These are phyloP conservation scores for Barnettozyma pratensis DNA, from an alignment of 805 yeast genomes.

Conservation along the genomic window DNA sequence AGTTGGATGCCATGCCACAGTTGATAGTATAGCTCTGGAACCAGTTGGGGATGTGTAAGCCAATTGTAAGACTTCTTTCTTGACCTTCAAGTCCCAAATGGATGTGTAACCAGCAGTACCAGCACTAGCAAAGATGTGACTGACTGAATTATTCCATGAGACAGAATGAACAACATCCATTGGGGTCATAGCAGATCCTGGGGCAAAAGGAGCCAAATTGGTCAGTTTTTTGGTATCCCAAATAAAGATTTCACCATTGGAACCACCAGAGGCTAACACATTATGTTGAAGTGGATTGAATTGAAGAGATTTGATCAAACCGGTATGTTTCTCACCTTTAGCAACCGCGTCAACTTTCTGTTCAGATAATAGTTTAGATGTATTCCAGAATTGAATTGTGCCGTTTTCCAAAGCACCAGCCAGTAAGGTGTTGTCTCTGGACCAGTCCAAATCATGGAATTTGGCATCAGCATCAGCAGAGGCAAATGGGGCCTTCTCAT, in stretches of 20 bases:
- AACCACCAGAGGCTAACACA: conserved; percentile 80
- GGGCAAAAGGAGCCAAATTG: conserved; percentile 45
- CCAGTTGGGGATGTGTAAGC: conserved; percentile 52
- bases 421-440: conserved; percentile 53
- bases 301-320: conserved; percentile 64
- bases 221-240: conserved; percentile 77
- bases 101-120: conserved; percentile 83
- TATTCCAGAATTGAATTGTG: conserved; percentile 72
- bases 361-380: conserved; percentile 39
- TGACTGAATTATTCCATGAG: conserved; percentile 82
- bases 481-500: conserved; percentile 34
- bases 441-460: conserved; percentile 85
- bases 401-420: conserved; percentile 93
- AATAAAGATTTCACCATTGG: conserved; percentile 80
- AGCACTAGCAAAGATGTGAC: conserved; percentile 87
- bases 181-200: conserved; percentile 78
- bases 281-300: conserved; percentile 73
- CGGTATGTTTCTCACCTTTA: conserved; percentile 54
- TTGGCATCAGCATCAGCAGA: conserved; percentile 48
- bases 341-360: conserved; percentile 46
- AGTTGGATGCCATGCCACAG: conserved; percentile 93
- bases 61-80: conserved; percentile 83
- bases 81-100: conserved; percentile 88
- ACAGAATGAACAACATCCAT: conserved; percentile 66
- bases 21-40: conserved; percentile 63